Evolutionary conservation across 2,329 filamentous ascomycete genomes (phyloP).

Genomic region (Neophaeococcomyces aloes): DNA sequence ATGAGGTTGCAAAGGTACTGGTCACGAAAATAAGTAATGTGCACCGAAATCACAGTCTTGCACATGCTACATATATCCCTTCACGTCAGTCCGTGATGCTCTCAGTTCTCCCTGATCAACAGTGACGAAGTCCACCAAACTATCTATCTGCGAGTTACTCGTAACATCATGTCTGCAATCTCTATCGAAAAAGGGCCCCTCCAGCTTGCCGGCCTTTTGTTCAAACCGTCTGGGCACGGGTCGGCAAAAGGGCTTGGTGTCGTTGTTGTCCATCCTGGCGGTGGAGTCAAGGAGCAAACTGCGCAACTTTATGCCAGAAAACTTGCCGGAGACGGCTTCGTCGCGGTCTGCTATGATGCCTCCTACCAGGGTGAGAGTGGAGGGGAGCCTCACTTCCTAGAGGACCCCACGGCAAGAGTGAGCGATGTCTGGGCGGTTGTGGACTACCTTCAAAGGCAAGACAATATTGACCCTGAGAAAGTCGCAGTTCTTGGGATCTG

Average conservation of each 20-base stretch:
- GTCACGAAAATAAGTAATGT: too few relatives aligned
- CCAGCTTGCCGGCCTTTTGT: too few relatives aligned
- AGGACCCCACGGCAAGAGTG: constrained; percentile 30
- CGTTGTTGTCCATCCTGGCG: constrained; percentile 26
- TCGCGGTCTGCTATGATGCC: constrained; percentile 29
- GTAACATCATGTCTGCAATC: too few relatives aligned
- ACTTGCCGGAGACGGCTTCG: constrained; percentile 27
- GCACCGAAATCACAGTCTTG: too few relatives aligned
- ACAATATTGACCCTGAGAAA: constrained; percentile 24
- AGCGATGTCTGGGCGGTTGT: constrained; percentile 30
- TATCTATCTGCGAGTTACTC: too few relatives aligned
- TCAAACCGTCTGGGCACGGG: too few relatives aligned
- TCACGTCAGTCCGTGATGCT: too few relatives aligned
- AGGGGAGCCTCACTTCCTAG: constrained; percentile 29
- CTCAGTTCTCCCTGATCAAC: too few relatives aligned
- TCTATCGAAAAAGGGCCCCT: too few relatives aligned
- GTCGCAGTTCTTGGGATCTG: constrained; percentile 34
- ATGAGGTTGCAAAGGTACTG: too few relatives aligned
- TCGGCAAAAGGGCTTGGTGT: constrained; percentile 22
- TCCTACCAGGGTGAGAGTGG: constrained; percentile 30
- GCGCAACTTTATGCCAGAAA: constrained; percentile 25
- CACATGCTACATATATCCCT: too few relatives aligned
- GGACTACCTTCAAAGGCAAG: constrained; percentile 24
- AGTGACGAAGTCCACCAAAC: too few relatives aligned
- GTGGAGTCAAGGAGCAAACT: constrained; percentile 32